Base-by-base conservation (phyloP, 2,329 filamentous ascomycete species). In the Penicillium sp. region DNA sequence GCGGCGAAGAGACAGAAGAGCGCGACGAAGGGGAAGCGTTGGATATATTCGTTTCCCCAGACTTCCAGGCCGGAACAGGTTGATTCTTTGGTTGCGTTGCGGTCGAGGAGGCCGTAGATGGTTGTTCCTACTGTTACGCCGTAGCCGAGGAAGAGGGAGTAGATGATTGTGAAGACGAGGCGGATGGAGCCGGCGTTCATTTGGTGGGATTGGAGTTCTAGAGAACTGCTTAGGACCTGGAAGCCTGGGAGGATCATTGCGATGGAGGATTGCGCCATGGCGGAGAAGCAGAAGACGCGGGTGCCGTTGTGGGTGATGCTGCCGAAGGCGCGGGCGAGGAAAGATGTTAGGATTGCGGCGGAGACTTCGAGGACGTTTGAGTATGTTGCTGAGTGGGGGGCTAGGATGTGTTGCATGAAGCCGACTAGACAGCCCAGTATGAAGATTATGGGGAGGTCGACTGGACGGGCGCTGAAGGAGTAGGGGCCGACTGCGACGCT, bases 401-500 rank as follows among this genome's bases (percentile, higher is more conserved):
- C 84, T 7, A 89, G 73, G 34, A 88, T 78, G 8, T 91, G 79
- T 63, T 92, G 87, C 50, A 93, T 74, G 45, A 84, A 71, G 1
- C 88, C 88, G 1, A 93, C 77, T 19, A 90, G 72, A 59, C 80
- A 84, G 3, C 89, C 89, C 0, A 93, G 77, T 0, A 88, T 45
- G 64, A 92, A 92, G 16, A 65, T 65, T 12, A 65, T 60, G 4
- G 63, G 63, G 16, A 65, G 58, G 41, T 65, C 63, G 39, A 91
- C 85, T 34, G 84, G 80, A 2, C 87, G 80, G 3, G 85, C 87
- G 49, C 82, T 75, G 62, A 92, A 93, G 3, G 86, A 85, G 60
- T 92, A 92, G 0, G 88, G 88, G 0, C 86, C 87, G 1, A 92
- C 88, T 4, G 77, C 80, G 0, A 82, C 84, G 11, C 86, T 88